phyloP scores from a whole-genome alignment of 345 rosid species.

The Lumnitzera racemosa region DNA sequence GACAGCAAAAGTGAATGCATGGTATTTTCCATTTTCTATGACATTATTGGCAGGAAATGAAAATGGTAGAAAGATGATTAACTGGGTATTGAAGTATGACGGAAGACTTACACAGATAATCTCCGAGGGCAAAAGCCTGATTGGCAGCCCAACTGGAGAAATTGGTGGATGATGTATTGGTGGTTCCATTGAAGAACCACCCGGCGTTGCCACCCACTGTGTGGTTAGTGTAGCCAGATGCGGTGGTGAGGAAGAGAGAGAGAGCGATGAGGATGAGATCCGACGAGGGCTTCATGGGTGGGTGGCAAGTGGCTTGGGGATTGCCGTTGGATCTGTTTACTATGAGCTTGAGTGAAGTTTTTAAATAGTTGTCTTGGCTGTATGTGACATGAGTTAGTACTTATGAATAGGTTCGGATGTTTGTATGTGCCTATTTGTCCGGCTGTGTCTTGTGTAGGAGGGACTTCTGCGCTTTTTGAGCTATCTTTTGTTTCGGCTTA shows the following conservation, averaged over 20 bases:
- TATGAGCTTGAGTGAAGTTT: too few relatives aligned
- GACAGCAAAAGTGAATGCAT: too few relatives aligned
- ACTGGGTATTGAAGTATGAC: not conserved
- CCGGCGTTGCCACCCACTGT: conserved; percentile 46
- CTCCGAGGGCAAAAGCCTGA: conserved; percentile 51
- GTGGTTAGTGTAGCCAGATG: conserved; percentile 37
- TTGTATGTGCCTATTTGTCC: too few relatives aligned
- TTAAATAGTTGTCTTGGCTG: too few relatives aligned
- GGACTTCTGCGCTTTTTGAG: too few relatives aligned
- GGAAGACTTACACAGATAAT: conserved; percentile 41
- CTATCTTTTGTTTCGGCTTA: too few relatives aligned
- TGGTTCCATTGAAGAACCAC: conserved; percentile 44
- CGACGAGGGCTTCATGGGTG: conserved; percentile 10
- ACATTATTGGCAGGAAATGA: not conserved
- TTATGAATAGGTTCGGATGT: too few relatives aligned
- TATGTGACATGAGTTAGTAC: too few relatives aligned
- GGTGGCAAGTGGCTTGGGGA: not conserved
- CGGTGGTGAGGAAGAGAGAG: conserved; percentile 24
- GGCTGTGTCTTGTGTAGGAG: too few relatives aligned
- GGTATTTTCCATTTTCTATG: not conserved
- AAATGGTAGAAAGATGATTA: not conserved
- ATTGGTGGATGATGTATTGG: conserved; percentile 35
- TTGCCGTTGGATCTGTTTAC: too few relatives aligned
- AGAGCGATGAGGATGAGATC: conserved; percentile 2
- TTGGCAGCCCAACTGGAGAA: conserved; percentile 51